Evolutionary conservation across 2,329 filamentous ascomycete species (phyloP).

Genomic region (Cladophialophora chaetospira): DNA sequence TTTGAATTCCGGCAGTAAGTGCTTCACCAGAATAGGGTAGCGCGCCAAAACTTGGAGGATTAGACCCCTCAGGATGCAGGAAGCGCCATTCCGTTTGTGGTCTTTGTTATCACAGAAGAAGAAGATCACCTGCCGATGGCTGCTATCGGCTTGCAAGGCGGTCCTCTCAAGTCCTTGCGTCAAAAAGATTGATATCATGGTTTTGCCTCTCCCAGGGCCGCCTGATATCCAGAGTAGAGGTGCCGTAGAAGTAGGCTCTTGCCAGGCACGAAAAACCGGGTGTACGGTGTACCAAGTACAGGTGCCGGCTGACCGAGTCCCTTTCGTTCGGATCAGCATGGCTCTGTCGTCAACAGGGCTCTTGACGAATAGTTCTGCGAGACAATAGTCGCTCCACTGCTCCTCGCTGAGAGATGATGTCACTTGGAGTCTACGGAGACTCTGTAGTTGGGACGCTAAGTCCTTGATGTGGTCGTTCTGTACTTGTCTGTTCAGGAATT

Average conservation of each 20-base stretch:
- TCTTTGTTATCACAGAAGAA: constrained; percentile 36
- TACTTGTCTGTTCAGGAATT: neutral
- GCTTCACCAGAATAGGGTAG: neutral
- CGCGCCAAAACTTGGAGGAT: constrained; percentile 32
- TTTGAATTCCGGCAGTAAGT: neutral
- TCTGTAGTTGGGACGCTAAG: neutral
- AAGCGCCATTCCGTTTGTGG: constrained; percentile 32
- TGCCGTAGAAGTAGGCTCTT: constrained; percentile 2
- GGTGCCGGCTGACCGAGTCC: neutral
- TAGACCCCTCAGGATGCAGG: constrained; percentile 31
- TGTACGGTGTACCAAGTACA: neutral
- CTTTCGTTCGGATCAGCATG: constrained; percentile 1
- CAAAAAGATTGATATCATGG: constrained; percentile 35
- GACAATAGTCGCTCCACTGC: constrained; percentile 2
- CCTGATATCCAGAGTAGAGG: constrained; percentile 35
- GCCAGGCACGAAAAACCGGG: neutral
- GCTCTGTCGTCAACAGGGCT: constrained; percentile 1
- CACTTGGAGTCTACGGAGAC: neutral
- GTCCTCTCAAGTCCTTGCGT: constrained; percentile 29
- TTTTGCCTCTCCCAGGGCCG: constrained; percentile 36
- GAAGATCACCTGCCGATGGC: constrained; percentile 26
- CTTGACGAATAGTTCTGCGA: constrained; percentile 2
- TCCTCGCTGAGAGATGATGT: neutral
- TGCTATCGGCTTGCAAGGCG: constrained; percentile 11
- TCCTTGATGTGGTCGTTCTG: neutral